Percentiles rank a stretch among this genome's conserved stretches.
phyloP scores from a whole-genome alignment of 441 rosid species.

The Aquilaria agallochum region DNA sequence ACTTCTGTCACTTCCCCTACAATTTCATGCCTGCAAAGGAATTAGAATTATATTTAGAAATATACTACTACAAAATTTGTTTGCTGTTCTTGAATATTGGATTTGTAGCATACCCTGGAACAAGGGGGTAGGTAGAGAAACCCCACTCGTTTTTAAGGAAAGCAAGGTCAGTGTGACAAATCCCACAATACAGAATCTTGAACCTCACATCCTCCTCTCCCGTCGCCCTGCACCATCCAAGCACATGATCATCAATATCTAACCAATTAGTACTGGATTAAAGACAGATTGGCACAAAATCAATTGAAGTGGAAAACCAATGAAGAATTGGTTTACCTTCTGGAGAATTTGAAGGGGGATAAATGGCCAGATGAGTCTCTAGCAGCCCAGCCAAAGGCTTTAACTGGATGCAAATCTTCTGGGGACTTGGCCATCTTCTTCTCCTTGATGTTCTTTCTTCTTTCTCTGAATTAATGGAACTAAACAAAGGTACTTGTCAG shows the following conservation, averaged over 20 bases:
- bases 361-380: constrained; percentile 21
- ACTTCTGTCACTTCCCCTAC: constrained; percentile 16
- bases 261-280: neutral
- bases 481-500: too few relatives aligned
- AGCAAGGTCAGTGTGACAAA: constrained; percentile 28
- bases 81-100: neutral
- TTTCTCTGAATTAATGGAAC: too few relatives aligned
- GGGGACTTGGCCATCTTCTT: neutral
- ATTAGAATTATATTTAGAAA: too few relatives aligned
- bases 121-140: constrained; percentile 15
- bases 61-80: neutral
- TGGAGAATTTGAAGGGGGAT: constrained; percentile 20
- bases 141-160: constrained; percentile 28
- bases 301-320: neutral
- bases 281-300: neutral
- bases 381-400: constrained; percentile 30
- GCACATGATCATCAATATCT: neutral
- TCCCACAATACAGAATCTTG: constrained; percentile 27
- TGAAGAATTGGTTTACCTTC: constrained; percentile 7
- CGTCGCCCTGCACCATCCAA: constrained; percentile 10
- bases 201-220: constrained; percentile 25
- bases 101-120: constrained; percentile 21
- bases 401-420: constrained; percentile 16
- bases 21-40: constrained; percentile 23
- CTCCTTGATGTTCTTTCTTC: too few relatives aligned